Percentiles rank a stretch among this genome's conserved stretches.
These are phyloP conservation scores for Haplosporangium sp. DNA, from an alignment of 371 early-diverging fungal genomes.

Conservation along the genomic window DNA sequence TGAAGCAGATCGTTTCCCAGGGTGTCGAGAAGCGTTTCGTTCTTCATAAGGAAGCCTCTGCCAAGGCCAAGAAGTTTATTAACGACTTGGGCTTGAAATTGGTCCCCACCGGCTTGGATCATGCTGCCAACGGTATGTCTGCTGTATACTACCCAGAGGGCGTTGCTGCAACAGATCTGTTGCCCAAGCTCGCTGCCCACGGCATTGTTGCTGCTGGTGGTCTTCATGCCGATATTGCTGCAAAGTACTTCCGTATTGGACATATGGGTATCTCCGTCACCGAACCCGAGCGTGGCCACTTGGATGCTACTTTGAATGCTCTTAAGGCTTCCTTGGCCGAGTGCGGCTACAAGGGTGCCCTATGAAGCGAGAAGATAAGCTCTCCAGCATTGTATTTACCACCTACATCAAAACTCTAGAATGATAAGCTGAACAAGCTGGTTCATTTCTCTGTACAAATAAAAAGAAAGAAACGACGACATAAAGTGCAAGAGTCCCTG, in stretches of 20 bases:
- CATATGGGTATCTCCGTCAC: constrained; percentile 94
- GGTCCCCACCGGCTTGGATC: constrained; percentile 69
- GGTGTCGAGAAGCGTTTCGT: constrained; percentile 68
- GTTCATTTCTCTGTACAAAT: neutral
- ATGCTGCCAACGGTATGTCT: constrained; percentile 93
- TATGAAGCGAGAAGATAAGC: constrained; percentile 19
- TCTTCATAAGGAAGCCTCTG: constrained; percentile 75
- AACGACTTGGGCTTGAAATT: constrained; percentile 82
- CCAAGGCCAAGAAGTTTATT: constrained; percentile 78
- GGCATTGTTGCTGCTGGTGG: constrained; percentile 96
- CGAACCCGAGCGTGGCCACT: constrained; percentile 77
- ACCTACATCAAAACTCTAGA: constrained; percentile 8
- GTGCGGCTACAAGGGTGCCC: constrained; percentile 49
- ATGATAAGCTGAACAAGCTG: constrained; percentile 7
- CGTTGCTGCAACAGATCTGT: constrained; percentile 80
- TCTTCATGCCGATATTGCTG: constrained; percentile 84
- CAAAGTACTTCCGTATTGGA: constrained; percentile 95
- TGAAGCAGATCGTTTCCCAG: constrained; percentile 80
- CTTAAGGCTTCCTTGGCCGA: constrained; percentile 78
- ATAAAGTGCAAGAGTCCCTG: too few species aligned
- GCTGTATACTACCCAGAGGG: constrained; percentile 95
- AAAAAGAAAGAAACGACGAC: too few species aligned
- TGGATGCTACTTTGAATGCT: constrained; percentile 81
- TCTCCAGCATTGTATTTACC: constrained; percentile 13
- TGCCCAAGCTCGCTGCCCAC: constrained; percentile 78